These are phyloP conservation scores for Globisporangium middletonii DNA, from an alignment of 352 stramenopile genomes.

Conservation along the genomic window DNA sequence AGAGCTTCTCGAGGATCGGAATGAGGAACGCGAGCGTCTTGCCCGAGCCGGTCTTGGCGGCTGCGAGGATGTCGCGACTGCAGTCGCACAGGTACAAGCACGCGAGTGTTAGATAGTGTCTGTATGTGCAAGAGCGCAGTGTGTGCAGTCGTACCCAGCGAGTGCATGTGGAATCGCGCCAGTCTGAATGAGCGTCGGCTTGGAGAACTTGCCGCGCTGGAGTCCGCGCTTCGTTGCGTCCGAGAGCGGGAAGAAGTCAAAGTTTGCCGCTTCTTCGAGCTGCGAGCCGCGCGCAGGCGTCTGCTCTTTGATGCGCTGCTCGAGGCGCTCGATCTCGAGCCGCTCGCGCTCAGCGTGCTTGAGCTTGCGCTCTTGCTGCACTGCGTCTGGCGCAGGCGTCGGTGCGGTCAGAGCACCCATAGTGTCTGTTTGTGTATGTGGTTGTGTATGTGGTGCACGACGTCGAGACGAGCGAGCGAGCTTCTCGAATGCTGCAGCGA, in stretches of 20 bases:
- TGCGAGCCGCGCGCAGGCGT: conserved; percentile 78
- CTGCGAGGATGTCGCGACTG: conserved; percentile 87
- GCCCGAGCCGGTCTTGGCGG: conserved; percentile 90
- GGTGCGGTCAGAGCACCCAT: neutral
- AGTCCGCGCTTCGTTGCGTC: conserved; percentile 67
- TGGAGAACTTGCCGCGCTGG: conserved; percentile 72
- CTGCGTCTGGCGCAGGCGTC: conserved; percentile 1
- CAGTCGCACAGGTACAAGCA: neutral
- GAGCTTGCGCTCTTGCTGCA: conserved; percentile 27
- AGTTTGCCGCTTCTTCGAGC: conserved; percentile 63
- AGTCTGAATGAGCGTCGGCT: conserved; percentile 88
- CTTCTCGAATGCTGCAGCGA: neutral
- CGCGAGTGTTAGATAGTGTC: neutral
- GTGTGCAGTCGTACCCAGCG: conserved; percentile 24
- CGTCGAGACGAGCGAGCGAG: neutral
- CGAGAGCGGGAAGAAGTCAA: conserved; percentile 83
- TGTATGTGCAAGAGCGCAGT: too few species aligned
- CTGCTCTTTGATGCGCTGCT: conserved; percentile 55
- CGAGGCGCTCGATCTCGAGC: conserved; percentile 61
- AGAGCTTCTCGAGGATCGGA: conserved; percentile 88
- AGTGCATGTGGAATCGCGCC: conserved; percentile 84
- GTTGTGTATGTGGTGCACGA: neutral
- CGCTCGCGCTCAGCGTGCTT: conserved; percentile 74
- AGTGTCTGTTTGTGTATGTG: neutral
- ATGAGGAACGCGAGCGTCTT: conserved; percentile 94